Base-by-base conservation (phyloP, 2,329 filamentous ascomycete species). In the Verticillium alfalfae region DNA sequence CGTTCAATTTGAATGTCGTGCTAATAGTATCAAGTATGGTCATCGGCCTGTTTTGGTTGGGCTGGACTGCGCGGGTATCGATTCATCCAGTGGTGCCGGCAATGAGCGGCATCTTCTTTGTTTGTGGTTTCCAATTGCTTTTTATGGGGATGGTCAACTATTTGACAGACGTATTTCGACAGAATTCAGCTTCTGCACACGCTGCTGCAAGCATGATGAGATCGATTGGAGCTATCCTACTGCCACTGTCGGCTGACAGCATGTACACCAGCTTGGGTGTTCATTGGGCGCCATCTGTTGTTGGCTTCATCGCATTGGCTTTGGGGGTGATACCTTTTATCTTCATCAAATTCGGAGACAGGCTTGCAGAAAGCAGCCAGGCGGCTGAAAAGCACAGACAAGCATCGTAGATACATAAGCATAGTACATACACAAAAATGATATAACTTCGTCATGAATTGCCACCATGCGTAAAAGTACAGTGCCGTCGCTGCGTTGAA, bases 71-170 rank as follows among this genome's bases (percentile, higher is more conserved):
- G 1, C 75, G 74, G 5, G 61, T 72, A 0, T 72, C 70, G 7
- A 72, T 86, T 5, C 75, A 80, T 56, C 87, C 84, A 69, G 78
- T 80, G 9, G 80, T 78, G 2, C 86, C 87, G 2, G 82, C 87
- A 69, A 69, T 88, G 9, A 84, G 85, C 0, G 87, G 87, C 0
- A 67, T 89, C 0, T 76, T 82, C 0, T 89, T 89, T 62, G 87
- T 87, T 57, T 71, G 83, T 61, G 87, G 84, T 8, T 88, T 86
- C 67, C 77, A 83, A 69, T 76, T 87, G 8, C 85, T 87, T 60
- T 88, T 89, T 70, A 86, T 88, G 72, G 83, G 84, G 0, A 76
- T 88, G 36, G 73, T 88, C n/a, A 88, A 88, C 66, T 89, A 89
- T 67, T 77, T 88, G 13, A 86, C 83, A 37, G 87, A 89, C 66